These are phyloP conservation scores for Cytospora piceicola DNA, from an alignment of 2,329 filamentous ascomycete genomes.

Conservation along the genomic window DNA sequence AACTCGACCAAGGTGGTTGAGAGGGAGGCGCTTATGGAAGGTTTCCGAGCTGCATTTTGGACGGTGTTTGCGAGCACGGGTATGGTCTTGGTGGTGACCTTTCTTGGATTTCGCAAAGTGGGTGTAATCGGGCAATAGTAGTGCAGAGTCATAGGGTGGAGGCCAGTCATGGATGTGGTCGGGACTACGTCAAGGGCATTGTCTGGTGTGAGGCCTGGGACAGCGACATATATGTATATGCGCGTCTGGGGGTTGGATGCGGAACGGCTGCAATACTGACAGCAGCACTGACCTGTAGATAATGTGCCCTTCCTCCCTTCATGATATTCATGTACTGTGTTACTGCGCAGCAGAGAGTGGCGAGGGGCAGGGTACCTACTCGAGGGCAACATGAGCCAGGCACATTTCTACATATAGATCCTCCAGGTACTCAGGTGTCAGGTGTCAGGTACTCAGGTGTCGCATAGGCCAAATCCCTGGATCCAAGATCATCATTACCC, in stretches of 20 bases:
- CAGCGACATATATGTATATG: not conserved
- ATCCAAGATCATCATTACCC: no score
- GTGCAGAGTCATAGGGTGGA: no score
- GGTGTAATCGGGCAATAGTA: conserved; percentile 7
- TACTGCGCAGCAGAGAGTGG: not conserved
- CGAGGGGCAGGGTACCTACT: no score
- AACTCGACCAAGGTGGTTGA: conserved; percentile 37
- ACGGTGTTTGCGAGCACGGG: conserved; percentile 52
- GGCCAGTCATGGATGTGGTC: not conserved
- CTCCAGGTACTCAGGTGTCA: no score
- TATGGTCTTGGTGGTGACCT: conserved; percentile 43
- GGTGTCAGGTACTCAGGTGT: no score
- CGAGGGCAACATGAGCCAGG: no score
- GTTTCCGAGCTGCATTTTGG: conserved; percentile 59
- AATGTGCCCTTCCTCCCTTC: not conserved
- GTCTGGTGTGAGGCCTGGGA: not conserved
- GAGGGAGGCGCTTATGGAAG: conserved; percentile 48
- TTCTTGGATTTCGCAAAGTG: conserved; percentile 47
- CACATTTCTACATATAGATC: no score
- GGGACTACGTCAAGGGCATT: no score
- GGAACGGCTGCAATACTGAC: not conserved
- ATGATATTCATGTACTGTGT: not conserved
- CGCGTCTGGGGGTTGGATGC: not conserved
- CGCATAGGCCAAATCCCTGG: no score
- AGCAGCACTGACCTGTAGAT: not conserved